Percentiles rank a stretch among this genome's conserved stretches.
Conservation (phyloP, 2,329 filamentous ascomycete genomes). For the Apiospora aurea region DNA sequence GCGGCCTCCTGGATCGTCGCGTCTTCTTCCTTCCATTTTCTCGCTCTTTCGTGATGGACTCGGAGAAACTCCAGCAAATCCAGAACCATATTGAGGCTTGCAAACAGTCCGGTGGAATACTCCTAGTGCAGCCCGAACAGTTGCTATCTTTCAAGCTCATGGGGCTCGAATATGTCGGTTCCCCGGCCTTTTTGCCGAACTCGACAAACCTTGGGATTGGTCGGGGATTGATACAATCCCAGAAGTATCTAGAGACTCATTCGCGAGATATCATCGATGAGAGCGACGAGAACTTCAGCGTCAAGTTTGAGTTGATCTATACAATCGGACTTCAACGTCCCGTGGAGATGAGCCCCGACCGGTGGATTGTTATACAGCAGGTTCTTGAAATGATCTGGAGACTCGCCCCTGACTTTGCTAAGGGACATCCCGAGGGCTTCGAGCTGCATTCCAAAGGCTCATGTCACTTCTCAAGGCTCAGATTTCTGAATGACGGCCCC, state of each 20-base stretch:
- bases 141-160: conserved; percentile 69
- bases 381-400: conserved; percentile 54
- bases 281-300: conserved; percentile 68
- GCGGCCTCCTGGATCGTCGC: conserved; percentile 60
- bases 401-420: conserved; percentile 40
- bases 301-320: conserved; percentile 69
- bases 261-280: conserved; percentile 69
- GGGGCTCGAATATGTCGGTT: conserved; percentile 55
- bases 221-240: conserved; percentile 45
- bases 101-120: conserved; percentile 55
- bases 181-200: conserved; percentile 41
- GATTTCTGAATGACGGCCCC: conserved; percentile 51
- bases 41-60: conserved; percentile 49
- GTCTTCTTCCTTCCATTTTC: conserved; percentile 68
- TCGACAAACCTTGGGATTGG: conserved; percentile 36
- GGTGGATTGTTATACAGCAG: conserved; percentile 64
- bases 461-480: conserved; percentile 55
- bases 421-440: neutral
- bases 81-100: conserved; percentile 52
- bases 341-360: conserved; percentile 58
- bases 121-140: conserved; percentile 70
- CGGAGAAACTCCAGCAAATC: conserved; percentile 45
- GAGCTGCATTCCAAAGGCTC: neutral
- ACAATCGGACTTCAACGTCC: conserved; percentile 61
- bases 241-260: conserved; percentile 51